Evolutionary conservation across 2,329 filamentous ascomycete species (phyloP).

Genomic region (Seiridium unicorne): DNA sequence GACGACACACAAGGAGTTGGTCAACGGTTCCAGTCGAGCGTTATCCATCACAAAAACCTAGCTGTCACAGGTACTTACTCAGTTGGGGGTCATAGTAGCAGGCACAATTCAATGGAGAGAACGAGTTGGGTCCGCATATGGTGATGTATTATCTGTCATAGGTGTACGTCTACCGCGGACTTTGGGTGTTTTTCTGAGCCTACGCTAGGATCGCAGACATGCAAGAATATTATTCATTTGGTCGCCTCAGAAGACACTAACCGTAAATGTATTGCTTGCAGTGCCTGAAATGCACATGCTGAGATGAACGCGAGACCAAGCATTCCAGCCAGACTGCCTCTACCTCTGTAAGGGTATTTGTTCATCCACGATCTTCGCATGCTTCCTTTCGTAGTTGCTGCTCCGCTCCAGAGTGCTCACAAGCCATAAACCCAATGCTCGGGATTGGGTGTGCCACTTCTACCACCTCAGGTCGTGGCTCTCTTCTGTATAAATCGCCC

Average conservation of each 20-base stretch:
- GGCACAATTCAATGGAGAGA: no score
- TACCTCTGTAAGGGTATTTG: not conserved
- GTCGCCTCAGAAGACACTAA: not conserved
- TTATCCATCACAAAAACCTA: no score
- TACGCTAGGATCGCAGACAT: not conserved
- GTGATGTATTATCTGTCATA: no score
- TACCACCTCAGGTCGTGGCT: slow-evolving; percentile 5
- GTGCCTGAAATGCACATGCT: not conserved
- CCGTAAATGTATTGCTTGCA: not conserved
- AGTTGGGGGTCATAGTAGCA: no score
- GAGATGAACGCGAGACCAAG: not conserved
- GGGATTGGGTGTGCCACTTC: slow-evolving; percentile 1
- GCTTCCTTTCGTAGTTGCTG: not conserved
- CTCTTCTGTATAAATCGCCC: not conserved
- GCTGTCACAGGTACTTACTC: no score
- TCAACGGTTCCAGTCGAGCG: no score
- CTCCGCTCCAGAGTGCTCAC: not conserved
- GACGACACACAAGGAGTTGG: no score
- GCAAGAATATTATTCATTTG: not conserved
- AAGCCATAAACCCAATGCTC: not conserved
- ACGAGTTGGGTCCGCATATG: no score
- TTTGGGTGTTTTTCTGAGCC: no score
- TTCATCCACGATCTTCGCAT: not conserved
- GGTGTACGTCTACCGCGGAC: no score
- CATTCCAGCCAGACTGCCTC: slow-evolving; percentile 1